Evolutionary conservation across 225 moss, liverwort and hornwort species (phyloP).

Genomic region (Neckera pumila): DNA sequence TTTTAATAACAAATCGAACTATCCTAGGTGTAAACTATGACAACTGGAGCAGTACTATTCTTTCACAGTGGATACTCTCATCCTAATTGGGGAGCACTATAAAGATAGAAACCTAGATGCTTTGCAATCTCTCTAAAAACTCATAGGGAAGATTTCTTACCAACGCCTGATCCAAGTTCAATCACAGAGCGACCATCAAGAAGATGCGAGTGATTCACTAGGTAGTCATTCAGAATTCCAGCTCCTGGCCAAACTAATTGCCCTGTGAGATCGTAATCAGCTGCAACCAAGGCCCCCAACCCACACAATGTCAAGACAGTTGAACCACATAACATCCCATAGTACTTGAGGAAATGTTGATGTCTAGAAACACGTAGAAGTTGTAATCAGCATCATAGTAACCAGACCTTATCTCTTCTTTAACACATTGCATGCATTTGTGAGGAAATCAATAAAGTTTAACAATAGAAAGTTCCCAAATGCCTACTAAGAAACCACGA

Average conservation of each 20-base stretch:
- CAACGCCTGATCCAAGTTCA: constrained; percentile 85
- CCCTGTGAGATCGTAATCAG: constrained; percentile 90
- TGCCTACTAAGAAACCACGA: not conserved
- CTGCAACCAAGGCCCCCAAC: constrained; percentile 17
- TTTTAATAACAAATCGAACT: not conserved
- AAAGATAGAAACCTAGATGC: no score
- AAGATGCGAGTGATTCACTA: constrained; percentile 23
- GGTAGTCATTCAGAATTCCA: constrained; percentile 61
- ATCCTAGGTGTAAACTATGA: not conserved
- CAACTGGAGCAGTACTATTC: not conserved
- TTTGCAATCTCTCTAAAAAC: not conserved
- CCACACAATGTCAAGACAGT: not conserved
- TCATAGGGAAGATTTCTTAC: constrained; percentile 21
- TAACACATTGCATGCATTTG: not conserved
- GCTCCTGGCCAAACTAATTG: constrained; percentile 97
- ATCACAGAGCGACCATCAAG: constrained; percentile 46
- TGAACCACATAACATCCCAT: not conserved
- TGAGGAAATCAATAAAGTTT: not conserved
- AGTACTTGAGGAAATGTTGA: not conserved
- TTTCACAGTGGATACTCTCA: not conserved
- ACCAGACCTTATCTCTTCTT: not conserved
- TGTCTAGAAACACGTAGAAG: not conserved
- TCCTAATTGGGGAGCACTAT: not conserved
- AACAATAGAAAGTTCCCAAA: not conserved
- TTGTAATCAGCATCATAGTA: not conserved